phyloP scores from a whole-genome alignment of 768 basidiomycete genomes.

The Leccinum subgranulosum region DNA sequence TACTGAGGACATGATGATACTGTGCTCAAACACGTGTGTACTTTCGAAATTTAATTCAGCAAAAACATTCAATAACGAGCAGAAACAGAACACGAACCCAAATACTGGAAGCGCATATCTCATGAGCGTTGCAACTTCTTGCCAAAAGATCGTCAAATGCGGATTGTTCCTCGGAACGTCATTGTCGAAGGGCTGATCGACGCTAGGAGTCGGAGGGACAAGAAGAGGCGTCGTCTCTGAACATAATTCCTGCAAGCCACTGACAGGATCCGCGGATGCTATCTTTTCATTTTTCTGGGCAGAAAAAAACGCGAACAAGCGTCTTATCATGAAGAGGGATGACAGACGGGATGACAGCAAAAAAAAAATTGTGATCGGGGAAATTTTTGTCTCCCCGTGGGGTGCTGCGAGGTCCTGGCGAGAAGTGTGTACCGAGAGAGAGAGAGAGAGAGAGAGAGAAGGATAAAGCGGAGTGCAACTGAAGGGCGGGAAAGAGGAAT shows the following conservation, averaged over 20 bases:
- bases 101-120: conserved; percentile 74
- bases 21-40: conserved; percentile 82
- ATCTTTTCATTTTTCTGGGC: not conserved
- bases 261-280: not conserved
- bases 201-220: conserved; percentile 47
- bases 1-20: conserved; percentile 79
- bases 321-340: conserved; percentile 1
- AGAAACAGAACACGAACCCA: conserved; percentile 44
- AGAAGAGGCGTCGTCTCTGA: conserved; percentile 60
- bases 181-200: conserved; percentile 37
- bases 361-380: not conserved
- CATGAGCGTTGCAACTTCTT: conserved; percentile 40
- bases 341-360: not conserved
- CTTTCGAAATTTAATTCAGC: conserved; percentile 24
- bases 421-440: conserved; percentile 47
- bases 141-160: not conserved
- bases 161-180: conserved; percentile 24
- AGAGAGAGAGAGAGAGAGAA: conserved; percentile 31
- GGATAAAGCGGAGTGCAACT: not conserved
- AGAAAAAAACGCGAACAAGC: conserved; percentile 2
- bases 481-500: not conserved
- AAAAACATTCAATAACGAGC: not conserved
- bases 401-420: conserved; percentile 15
- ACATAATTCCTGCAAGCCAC: not conserved
- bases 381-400: conserved; percentile 5